phyloP scores from a whole-genome alignment of 192 early-diverging fungal species.

The Phycomyces nitens region DNA sequence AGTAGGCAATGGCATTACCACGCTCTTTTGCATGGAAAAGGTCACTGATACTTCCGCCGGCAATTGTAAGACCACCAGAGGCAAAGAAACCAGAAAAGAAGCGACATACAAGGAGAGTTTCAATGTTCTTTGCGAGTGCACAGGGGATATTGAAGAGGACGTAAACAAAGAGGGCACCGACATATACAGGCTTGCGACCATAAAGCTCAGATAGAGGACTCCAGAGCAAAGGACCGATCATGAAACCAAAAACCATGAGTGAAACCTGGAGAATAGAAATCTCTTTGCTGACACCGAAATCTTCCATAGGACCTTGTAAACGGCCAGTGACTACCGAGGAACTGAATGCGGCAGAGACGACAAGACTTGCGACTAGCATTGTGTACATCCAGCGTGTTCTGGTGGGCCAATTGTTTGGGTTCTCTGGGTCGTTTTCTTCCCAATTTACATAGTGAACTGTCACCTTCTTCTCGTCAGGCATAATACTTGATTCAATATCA shows the following conservation, averaged over 20 bases:
- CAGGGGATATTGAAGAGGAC: conserved; percentile 31
- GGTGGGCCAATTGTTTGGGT: conserved; percentile 22
- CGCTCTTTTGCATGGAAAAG: conserved; percentile 16
- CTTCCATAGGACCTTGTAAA: conserved; percentile 7
- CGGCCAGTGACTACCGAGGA: conserved; percentile 25
- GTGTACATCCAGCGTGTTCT: conserved; percentile 24
- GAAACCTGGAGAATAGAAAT: conserved; percentile 28
- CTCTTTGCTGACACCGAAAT: conserved; percentile 17
- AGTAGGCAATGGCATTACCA: conserved; percentile 30
- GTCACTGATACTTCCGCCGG: conserved; percentile 25
- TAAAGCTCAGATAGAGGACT: conserved; percentile 28
- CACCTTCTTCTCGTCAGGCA: not conserved
- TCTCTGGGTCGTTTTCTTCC: conserved; percentile 28
- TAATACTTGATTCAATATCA: not conserved
- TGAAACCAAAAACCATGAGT: conserved; percentile 30
- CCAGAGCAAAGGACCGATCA: conserved; percentile 27
- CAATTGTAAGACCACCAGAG: conserved; percentile 22
- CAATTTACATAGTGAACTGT: conserved; percentile 25
- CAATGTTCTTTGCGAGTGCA: conserved; percentile 28
- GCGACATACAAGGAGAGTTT: conserved; percentile 25
- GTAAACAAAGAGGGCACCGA: conserved; percentile 21
- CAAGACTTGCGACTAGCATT: conserved; percentile 17
- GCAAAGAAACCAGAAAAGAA: conserved; percentile 28
- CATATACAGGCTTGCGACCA: conserved; percentile 28
- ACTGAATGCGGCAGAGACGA: conserved; percentile 28